Base-by-base conservation (phyloP, 164 flowering plant genomes). In the Akebia trifoliata region DNA sequence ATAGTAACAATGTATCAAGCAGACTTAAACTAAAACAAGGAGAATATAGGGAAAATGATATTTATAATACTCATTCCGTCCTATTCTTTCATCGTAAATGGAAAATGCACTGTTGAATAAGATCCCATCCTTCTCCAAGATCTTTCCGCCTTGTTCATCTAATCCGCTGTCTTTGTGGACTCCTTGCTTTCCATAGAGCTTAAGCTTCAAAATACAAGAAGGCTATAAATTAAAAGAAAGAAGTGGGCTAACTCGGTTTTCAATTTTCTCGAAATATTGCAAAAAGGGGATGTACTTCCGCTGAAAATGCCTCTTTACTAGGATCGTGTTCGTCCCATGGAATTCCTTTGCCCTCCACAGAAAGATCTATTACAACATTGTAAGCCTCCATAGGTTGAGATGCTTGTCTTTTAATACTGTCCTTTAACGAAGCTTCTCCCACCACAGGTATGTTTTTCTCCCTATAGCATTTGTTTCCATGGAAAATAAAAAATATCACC, bases 61-160 rank as follows among this genome's bases (percentile, higher is more conserved):
- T 34, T 11, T 58, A 15, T 21, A 14, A 46, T 79, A 90, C 90
- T 81, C 75, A 17, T 92, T 86, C 40, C 73, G n/a, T 49, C 70
- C 73, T 47, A 76, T 57, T 1, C 84, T 86, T 42, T 50, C 47
- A 54, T 86, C 87, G 29, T 86, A 81, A 25, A 65, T 42, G 7
- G 84, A 65, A 22, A 84, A 83, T 15, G 85, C 90, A 62, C 96
- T 84, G 58, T 86, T 91, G 66, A 75, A 91, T 43, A 86, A n/a
- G 24, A 91, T 66, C 21, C 90, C 88, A 72, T 91, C 94, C 69
- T 71, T 82, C 69, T 91, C 96, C 9, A 84, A 71, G 43, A 91
- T 84, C 30, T 71, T 32, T 8, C 85, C 97, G 3, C 92, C 94
- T 68, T 68, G 67, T 14, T 86, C 82, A 44, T 71, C 79, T 76